Evolutionary conservation across 106 monocot genomes (phyloP).

Genomic region (Phalaenopsis equestris): DNA sequence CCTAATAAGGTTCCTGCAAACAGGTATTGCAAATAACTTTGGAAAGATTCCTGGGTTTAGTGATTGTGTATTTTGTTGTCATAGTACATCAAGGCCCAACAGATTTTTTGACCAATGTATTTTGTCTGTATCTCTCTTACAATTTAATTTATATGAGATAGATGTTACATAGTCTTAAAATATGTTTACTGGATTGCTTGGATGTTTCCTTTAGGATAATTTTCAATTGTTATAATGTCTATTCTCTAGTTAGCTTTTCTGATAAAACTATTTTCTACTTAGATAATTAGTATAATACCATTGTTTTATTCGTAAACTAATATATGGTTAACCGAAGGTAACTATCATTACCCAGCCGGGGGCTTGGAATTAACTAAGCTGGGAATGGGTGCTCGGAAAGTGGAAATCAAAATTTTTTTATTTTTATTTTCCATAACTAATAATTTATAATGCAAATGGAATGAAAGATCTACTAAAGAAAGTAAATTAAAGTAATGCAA

Average conservation of each 20-base stretch:
- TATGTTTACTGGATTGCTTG: background rate
- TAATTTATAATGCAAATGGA: no score
- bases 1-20: conserved; percentile 92
- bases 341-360: no score
- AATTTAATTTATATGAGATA: no score
- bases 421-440: no score
- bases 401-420: no score
- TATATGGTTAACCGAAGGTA: background rate
- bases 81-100: background rate
- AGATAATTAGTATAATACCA: conserved; percentile 1
- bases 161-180: background rate
- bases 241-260: background rate
- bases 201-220: background rate
- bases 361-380: no score
- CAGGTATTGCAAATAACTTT: conserved; percentile 38
- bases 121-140: background rate
- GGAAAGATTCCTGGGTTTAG: background rate
- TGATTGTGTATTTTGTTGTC: background rate
- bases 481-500: no score
- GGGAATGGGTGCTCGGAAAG: no score
- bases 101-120: background rate
- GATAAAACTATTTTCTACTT: background rate
- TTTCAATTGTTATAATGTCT: background rate
- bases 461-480: no score
- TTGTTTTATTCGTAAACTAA: background rate